Conservation (phyloP, 345 rosid species). For the Cardamine chenopodiifolia region DNA sequence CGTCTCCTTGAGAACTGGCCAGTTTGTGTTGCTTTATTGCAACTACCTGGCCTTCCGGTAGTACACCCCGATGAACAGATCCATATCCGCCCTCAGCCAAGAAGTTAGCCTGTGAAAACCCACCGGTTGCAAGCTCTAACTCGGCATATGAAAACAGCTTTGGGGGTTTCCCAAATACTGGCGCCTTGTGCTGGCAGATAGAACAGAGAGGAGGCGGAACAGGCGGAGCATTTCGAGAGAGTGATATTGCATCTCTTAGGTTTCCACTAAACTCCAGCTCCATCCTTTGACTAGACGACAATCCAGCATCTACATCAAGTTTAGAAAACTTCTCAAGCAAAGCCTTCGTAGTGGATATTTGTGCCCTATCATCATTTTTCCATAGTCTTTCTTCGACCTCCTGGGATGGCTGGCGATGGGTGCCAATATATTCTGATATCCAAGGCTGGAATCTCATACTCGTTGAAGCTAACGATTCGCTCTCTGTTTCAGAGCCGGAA, state of each 20-base stretch:
- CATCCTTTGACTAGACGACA: conserved; percentile 52
- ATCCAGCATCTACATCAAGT: conserved; percentile 56
- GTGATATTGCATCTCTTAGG: conserved; percentile 83
- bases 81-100: conserved; percentile 99
- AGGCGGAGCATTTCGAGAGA: conserved; percentile 78
- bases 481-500: conserved; percentile 81
- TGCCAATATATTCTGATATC: conserved; percentile 64
- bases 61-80: conserved; percentile 93
- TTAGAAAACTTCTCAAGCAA: conserved; percentile 70
- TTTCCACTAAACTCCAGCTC: conserved; percentile 71
- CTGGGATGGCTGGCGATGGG: conserved; percentile 56
- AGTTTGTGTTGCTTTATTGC: conserved; percentile 98
- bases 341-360: conserved; percentile 56
- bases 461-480: conserved; percentile 75
- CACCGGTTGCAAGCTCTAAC: conserved; percentile 96
- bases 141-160: conserved; percentile 93
- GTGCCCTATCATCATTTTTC: conserved; percentile 48
- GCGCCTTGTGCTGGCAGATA: conserved; percentile 95
- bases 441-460: conserved; percentile 91
- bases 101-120: conserved; percentile 96
- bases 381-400: conserved; percentile 58
- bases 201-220: conserved; percentile 99
- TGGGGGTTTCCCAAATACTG: conserved; percentile 96
- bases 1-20: conserved; percentile 99
- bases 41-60: conserved; percentile 98